These are phyloP conservation scores for Excoecaria agallocha DNA, from an alignment of 345 rosid genomes.

Conservation along the genomic window DNA sequence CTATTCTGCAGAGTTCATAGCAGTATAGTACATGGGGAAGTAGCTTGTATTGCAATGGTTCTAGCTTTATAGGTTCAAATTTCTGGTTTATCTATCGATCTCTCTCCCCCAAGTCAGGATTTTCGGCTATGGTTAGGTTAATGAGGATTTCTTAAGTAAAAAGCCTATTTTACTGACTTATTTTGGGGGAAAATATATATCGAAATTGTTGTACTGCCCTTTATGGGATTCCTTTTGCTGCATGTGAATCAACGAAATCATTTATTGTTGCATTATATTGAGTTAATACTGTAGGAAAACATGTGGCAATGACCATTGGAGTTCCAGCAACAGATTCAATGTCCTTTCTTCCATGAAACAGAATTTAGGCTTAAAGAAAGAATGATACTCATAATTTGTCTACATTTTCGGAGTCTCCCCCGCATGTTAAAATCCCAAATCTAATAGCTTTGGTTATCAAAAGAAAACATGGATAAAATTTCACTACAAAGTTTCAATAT, in stretches of 20 bases:
- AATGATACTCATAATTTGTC: not conserved
- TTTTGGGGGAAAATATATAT: not conserved
- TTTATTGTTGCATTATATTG: not conserved
- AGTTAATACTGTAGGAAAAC: not conserved
- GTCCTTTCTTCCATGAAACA: no score
- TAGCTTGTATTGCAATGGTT: not conserved
- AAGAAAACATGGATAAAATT: not conserved
- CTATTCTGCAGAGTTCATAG: not conserved
- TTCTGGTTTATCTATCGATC: slow-evolving; percentile 4
- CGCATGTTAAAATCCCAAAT: no score
- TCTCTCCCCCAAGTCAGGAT: slow-evolving; percentile 1
- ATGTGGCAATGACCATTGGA: not conserved
- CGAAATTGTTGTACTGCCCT: not conserved
- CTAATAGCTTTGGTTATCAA: not conserved
- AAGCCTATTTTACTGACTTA: not conserved
- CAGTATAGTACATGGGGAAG: not conserved
- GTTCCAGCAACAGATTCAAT: no score
- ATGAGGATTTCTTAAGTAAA: not conserved
- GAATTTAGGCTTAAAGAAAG: no score
- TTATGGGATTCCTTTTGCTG: not conserved
- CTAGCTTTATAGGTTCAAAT: not conserved
- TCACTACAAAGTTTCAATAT: slow-evolving; percentile 5
- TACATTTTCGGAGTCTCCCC: not conserved
- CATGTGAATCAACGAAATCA: not conserved
- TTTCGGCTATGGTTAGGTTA: not conserved